phyloP scores from a whole-genome alignment of 768 basidiomycete species.

The Rhodosporidiobolus sp. region DNA sequence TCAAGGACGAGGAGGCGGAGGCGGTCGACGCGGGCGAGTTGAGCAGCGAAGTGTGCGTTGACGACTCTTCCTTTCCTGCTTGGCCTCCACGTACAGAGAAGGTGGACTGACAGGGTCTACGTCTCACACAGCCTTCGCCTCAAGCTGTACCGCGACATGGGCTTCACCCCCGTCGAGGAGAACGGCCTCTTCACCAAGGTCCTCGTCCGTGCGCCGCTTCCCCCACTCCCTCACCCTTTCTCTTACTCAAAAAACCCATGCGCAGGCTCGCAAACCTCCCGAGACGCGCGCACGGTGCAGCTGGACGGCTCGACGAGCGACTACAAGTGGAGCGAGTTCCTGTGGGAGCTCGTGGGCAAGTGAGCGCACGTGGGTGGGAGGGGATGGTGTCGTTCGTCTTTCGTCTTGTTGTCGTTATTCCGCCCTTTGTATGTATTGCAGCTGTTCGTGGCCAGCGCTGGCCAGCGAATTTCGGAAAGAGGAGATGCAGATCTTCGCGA shows the following conservation, averaged over 20 bases:
- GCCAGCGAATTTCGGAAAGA: too few species aligned
- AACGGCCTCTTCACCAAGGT: slow-evolving; percentile 30
- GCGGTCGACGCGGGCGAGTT: slow-evolving; percentile 26
- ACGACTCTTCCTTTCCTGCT: background rate
- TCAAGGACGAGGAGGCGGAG: slow-evolving; percentile 37
- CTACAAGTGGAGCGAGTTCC: slow-evolving; percentile 30
- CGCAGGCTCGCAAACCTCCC: slow-evolving; percentile 23
- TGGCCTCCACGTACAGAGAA: background rate
- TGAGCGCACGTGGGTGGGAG: background rate
- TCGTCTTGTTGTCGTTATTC: too few species aligned
- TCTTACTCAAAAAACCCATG: background rate
- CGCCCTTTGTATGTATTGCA: background rate
- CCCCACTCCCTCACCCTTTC: background rate
- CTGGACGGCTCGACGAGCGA: slow-evolving; percentile 18
- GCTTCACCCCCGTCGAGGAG: slow-evolving; percentile 37
- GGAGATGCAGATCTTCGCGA: too few species aligned
- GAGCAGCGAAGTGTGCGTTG: slow-evolving; percentile 34
- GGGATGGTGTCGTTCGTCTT: too few species aligned
- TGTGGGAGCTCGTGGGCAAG: slow-evolving; percentile 28
- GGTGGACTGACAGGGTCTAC: background rate
- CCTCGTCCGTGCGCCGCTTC: slow-evolving; percentile 29
- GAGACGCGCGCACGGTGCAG: slow-evolving; percentile 30
- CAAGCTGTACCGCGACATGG: slow-evolving; percentile 38
- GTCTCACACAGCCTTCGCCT: slow-evolving; percentile 5
- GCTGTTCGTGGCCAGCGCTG: too few species aligned